Conservation (phyloP, 2,329 filamentous ascomycete species). For the Cladosporium sp. region DNA sequence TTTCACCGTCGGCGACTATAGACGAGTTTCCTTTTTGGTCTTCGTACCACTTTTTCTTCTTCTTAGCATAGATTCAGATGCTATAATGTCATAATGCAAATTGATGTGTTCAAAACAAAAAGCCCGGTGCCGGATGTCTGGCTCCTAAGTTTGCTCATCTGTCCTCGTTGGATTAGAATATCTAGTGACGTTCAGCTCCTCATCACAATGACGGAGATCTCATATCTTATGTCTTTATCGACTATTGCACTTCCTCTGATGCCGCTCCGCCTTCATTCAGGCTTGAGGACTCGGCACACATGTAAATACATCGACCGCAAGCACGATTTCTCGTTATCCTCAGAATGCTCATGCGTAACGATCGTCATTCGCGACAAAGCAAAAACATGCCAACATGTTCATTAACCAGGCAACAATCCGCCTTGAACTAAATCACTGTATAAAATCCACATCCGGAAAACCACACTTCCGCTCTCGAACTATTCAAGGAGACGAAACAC, state of each 20-base stretch:
- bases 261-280: neutral
- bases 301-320: neutral
- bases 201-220: neutral
- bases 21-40: neutral
- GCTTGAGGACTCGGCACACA: neutral
- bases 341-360: neutral
- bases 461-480: neutral
- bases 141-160: no score
- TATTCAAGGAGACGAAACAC: neutral
- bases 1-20: constrained; percentile 2
- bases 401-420: neutral
- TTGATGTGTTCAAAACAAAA: neutral
- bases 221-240: no score
- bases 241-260: neutral
- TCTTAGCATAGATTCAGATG: neutral
- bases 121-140: neutral
- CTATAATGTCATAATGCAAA: constrained; percentile 8
- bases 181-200: neutral
- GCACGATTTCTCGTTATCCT: neutral
- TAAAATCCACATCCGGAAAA: neutral
- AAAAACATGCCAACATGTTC: neutral
- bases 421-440: neutral
- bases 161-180: no score
- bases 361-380: neutral
- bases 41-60: neutral